These are phyloP conservation scores for Fusarium austroafricanum DNA, from an alignment of 2,329 filamentous ascomycete genomes.

Conservation along the genomic window DNA sequence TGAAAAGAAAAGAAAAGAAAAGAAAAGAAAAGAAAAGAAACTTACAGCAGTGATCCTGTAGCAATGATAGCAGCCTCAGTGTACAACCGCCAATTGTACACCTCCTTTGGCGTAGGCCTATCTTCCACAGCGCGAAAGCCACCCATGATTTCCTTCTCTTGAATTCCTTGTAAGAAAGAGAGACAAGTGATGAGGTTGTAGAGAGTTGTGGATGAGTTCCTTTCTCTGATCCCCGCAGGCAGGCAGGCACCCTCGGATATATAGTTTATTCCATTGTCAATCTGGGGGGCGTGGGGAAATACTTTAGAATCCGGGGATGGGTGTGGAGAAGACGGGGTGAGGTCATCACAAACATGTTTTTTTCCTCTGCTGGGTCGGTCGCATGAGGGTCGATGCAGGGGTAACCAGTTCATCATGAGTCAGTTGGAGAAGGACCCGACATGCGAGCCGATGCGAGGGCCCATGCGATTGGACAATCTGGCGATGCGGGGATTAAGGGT, in stretches of 20 bases:
- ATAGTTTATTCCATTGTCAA: conserved; percentile 33
- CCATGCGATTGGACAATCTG: conserved; percentile 38
- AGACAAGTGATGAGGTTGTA: neutral
- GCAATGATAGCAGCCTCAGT: conserved; percentile 60
- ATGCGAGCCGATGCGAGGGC: conserved; percentile 46
- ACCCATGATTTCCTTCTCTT: conserved; percentile 44
- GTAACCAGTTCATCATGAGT: conserved; percentile 13
- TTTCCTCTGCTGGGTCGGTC: neutral
- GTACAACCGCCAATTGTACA: conserved; percentile 66
- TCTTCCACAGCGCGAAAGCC: conserved; percentile 63
- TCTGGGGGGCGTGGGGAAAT: conserved; percentile 42
- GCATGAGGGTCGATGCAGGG: conserved; percentile 4
- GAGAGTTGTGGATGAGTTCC: neutral
- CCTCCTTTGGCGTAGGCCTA: conserved; percentile 65
- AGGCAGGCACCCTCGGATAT: conserved; percentile 34
- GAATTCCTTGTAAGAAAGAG: neutral
- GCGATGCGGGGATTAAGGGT: conserved; percentile 18
- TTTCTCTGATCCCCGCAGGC: conserved; percentile 4
- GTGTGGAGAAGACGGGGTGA: conserved; percentile 28
- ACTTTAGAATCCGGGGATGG: conserved; percentile 41
- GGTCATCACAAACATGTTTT: conserved; percentile 32
- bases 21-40: too few relatives aligned
- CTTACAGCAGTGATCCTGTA: conserved; percentile 58
- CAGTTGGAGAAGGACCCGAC: conserved; percentile 36
- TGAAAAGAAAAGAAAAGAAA: too few relatives aligned